Conservation (phyloP, 345 rosid species). For the Gossypium australe region DNA sequence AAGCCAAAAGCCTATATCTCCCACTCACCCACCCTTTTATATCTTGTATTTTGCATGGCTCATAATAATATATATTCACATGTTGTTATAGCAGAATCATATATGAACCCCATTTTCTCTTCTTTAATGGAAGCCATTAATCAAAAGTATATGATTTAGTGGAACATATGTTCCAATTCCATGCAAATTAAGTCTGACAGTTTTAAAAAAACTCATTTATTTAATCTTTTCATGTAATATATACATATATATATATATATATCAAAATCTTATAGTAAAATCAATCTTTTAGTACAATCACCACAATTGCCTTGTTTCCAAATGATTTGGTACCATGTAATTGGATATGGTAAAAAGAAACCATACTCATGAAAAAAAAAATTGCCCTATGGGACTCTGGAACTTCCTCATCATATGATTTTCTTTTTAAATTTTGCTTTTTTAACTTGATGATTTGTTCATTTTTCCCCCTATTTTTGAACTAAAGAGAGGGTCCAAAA, state of each 20-base stretch:
- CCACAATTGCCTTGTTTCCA: neutral
- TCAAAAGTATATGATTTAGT: neutral
- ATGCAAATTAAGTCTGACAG: neutral
- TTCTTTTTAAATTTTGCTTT: neutral
- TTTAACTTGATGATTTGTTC: constrained; percentile 1
- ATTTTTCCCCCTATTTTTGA: neutral
- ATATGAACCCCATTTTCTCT: neutral
- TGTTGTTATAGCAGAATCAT: neutral
- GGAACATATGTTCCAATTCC: neutral
- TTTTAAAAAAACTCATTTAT: too few species aligned
- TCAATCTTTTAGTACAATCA: neutral
- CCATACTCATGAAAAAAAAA: constrained; percentile 1
- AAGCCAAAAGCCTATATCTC: neutral
- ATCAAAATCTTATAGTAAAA: neutral
- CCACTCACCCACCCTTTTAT: too few species aligned
- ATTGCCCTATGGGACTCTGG: neutral
- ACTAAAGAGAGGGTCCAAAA: neutral
- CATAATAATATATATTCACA: neutral
- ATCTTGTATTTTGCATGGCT: neutral
- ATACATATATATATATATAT: too few species aligned
- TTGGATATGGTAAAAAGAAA: constrained; percentile 1
- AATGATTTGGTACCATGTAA: neutral
- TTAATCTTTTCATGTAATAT: too few species aligned
- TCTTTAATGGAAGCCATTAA: neutral
- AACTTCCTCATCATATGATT: constrained; percentile 17